Evolutionary conservation across 192 early-diverging fungal genomes (phyloP), one percentile per base, ranked within the genome.

Genomic region (Gryganskiella cystojenkinii): DNA sequence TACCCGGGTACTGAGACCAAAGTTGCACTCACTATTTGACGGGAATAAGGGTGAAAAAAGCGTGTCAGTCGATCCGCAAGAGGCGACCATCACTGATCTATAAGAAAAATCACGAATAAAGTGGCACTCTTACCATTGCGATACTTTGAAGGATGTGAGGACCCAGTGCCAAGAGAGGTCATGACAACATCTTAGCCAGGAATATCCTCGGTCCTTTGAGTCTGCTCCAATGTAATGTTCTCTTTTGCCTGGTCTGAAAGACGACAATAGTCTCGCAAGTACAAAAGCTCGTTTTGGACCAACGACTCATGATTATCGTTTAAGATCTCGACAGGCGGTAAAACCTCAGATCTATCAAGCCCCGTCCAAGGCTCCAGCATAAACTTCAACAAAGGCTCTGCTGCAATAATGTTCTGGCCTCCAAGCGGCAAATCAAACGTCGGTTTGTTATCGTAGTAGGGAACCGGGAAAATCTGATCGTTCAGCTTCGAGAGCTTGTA

Each of bases 101-200:
- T n/a, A n/a, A n/a, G n/a, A n/a, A n/a, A n/a, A n/a, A n/a, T n/a
- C 30, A 61, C 24, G 51, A 55, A 15, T n/a, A 72, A 53, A 22
- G 7, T 49, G 14, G 52, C 31, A 19, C 14, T 14, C 46, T 58
- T 82, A 93, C 91, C 93, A 81, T 99, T 99, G 70, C 98, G 88
- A 80, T 94, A 96, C 62, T 92, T 92, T 25, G 90, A 92, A 5
- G 98, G 96, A 37, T 95, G 80, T n/a, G 95, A 88, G 19, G 95
- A 92, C n/a, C 95, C 98, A 0, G 98, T 99, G 33, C 98, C 98
- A 17, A 99, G 89, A 4, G 96, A 86, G 4, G 91, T 89, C 34
- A 93, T 60, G 0, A 85, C 69, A 22, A 88, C 74, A 61, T 89
- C 81, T 4, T 66, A 50, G 40, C 81, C 84, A 45, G 83, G 83